Evolutionary conservation across 805 yeast species (phyloP).

Genomic region (Starmerella sirachaensis): DNA sequence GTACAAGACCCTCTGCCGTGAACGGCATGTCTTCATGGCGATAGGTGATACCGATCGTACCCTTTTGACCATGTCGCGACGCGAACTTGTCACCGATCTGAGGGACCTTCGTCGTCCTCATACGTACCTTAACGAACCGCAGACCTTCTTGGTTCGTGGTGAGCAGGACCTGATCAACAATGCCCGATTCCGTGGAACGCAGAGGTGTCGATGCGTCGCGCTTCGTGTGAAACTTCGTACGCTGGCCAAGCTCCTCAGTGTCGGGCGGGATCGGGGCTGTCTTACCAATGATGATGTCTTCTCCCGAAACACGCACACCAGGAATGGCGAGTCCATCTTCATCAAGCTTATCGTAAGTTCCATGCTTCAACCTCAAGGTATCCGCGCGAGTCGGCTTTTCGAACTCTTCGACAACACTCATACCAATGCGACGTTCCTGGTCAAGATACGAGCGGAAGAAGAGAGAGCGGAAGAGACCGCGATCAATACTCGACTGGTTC

Average conservation of each 20-base stretch:
- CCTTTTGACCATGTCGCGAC: slow-evolving; percentile 99
- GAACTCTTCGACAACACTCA: slow-evolving; percentile 94
- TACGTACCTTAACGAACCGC: slow-evolving; percentile 93
- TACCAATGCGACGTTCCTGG: slow-evolving; percentile 96
- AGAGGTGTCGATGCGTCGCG: slow-evolving; percentile 97
- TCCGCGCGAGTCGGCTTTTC: slow-evolving; percentile 94
- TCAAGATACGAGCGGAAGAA: slow-evolving; percentile 98
- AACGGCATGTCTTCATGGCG: slow-evolving; percentile 99
- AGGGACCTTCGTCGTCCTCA: slow-evolving; percentile 97
- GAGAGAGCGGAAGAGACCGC: slow-evolving; percentile 90
- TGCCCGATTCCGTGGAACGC: slow-evolving; percentile 94
- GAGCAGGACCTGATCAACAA: slow-evolving; percentile 91
- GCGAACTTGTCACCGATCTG: slow-evolving; percentile 99
- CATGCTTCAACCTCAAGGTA: slow-evolving; percentile 90
- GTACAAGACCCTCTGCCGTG: slow-evolving; percentile 88
- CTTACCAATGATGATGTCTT: slow-evolving; percentile 95
- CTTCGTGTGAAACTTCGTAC: slow-evolving; percentile 96
- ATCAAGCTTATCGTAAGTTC: slow-evolving; percentile 94
- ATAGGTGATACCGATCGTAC: slow-evolving; percentile 98
- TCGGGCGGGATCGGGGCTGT: slow-evolving; percentile 99
- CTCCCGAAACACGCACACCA: slow-evolving; percentile 97
- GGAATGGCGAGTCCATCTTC: slow-evolving; percentile 98
- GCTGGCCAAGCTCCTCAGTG: slow-evolving; percentile 95
- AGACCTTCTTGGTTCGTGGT: slow-evolving; percentile 98
- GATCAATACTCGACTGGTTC: slow-evolving; percentile 95